A percentile compares a stretch with the other conserved stretches of the same genome.
Conservation (phyloP, 768 basidiomycete genomes). For the Strobilomyces dryophilus region DNA sequence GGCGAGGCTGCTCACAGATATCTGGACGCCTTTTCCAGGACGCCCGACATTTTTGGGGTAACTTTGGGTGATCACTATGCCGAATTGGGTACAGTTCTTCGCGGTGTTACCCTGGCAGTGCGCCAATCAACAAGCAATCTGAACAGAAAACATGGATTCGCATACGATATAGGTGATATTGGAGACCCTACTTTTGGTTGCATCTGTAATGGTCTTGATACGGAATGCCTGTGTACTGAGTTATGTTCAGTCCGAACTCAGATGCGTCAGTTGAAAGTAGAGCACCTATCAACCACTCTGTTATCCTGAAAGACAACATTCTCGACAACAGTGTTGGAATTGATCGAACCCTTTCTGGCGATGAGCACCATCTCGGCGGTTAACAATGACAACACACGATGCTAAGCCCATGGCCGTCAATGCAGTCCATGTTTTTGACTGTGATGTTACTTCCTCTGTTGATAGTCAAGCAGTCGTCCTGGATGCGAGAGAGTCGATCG, state of each 20-base stretch:
- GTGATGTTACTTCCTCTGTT: slow-evolving; percentile 41
- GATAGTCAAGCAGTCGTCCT: slow-evolving; percentile 64
- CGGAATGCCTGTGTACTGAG: slow-evolving; percentile 52
- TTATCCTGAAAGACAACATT: slow-evolving; percentile 48
- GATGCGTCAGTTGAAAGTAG: not conserved
- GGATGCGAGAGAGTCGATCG: slow-evolving; percentile 4
- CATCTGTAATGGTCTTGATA: slow-evolving; percentile 51
- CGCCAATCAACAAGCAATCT: not conserved
- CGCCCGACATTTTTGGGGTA: slow-evolving; percentile 51
- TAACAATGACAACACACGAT: slow-evolving; percentile 29
- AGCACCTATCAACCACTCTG: slow-evolving; percentile 50
- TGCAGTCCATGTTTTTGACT: slow-evolving; percentile 51
- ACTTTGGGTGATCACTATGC: slow-evolving; percentile 60
- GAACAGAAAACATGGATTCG: not conserved
- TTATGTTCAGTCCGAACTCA: not conserved
- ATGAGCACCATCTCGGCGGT: not conserved
- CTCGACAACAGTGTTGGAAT: slow-evolving; percentile 42
- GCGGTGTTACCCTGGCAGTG: slow-evolving; percentile 48
- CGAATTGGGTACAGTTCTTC: slow-evolving; percentile 44
- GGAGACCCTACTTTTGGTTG: slow-evolving; percentile 44
- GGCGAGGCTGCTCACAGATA: slow-evolving; percentile 44
- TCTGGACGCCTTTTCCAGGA: slow-evolving; percentile 52
- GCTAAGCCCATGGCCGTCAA: slow-evolving; percentile 62
- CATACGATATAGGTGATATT: slow-evolving; percentile 48
- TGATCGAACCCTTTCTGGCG: slow-evolving; percentile 44